Base-by-base conservation (phyloP, 1,139 yeast genomes). In the Saccharomyces hybrid region DNA sequence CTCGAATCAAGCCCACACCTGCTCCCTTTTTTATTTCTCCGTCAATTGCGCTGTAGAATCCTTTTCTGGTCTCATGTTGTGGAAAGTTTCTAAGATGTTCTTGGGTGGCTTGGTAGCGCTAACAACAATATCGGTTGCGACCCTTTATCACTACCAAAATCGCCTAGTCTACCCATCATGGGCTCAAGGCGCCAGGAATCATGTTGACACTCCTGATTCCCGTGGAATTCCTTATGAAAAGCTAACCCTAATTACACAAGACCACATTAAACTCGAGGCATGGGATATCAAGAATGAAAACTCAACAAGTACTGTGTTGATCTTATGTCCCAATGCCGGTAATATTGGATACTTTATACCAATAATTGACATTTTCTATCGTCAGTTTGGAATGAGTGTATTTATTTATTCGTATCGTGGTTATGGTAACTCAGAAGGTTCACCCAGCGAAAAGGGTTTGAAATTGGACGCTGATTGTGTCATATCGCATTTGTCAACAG, bases 281-380 rank as follows among this genome's bases (percentile, higher is more conserved):
- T 84, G 70, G 65, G 81, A 82, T 61, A 61, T 69, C 2, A 65
- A 65, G 13, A 63, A 72, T 4, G 64, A 75, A 0, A 59, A 65
- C 9, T 83, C 84, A 56, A 69, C 76, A 34, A 78, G 81, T 58
- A 91, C 99, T 0, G 78, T 93, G 7, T 67, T 95, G 49, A 78
- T 93, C 32, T 76, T 90, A 54, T 85, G 90, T 47, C 99, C 99
- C 3, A 93, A 93, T 71, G 99, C 98, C 2, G 99, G 99, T 3
- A 93, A 95, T 69, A 93, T 93, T 55, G 99, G 99, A 41, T 93
- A 89, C 68, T 85, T 90, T 25, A 75, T 93, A 53, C 97, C 98
- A 1, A 80, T 90, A 6, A 96, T 88, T 1, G 78, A 84, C 53
- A 73, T 86, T 14, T 83, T 93, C 60, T 88, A 82, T 70, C 73